Evolutionary conservation across 345 rosid species (phyloP).

Genomic region (Melaleuca alternifolia): DNA sequence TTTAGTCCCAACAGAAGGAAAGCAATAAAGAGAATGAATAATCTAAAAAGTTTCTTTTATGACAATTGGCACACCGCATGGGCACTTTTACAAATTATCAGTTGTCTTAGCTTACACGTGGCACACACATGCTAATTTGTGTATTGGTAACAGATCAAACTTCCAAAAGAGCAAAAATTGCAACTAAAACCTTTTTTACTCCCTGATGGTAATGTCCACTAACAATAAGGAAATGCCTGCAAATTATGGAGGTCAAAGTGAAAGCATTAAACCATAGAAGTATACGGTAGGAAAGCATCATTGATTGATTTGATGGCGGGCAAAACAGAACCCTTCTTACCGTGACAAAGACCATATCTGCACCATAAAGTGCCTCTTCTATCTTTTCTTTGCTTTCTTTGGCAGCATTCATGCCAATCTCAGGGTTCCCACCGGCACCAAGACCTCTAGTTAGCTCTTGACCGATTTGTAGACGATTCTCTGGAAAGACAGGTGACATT

Average conservation of each 20-base stretch:
- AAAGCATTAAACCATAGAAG: neutral
- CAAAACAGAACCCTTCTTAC: constrained; percentile 29
- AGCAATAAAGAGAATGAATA: neutral
- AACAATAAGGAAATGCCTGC: neutral
- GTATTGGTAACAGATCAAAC: neutral
- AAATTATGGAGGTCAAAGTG: neutral
- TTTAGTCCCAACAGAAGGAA: neutral
- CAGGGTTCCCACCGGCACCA: constrained; percentile 99
- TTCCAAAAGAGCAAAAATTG: neutral
- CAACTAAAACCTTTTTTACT: neutral
- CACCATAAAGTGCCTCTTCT: constrained; percentile 80
- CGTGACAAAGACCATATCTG: constrained; percentile 97
- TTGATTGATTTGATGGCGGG: neutral
- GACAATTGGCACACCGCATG: neutral
- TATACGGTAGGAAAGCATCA: neutral
- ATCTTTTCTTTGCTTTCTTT: constrained; percentile 79
- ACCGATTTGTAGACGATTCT: constrained; percentile 81
- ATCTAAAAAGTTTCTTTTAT: neutral
- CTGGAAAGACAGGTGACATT: constrained; percentile 74
- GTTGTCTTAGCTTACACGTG: neutral
- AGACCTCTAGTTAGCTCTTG: constrained; percentile 94
- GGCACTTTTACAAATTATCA: neutral
- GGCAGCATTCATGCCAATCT: constrained; percentile 95
- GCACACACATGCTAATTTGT: neutral
- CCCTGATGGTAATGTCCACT: neutral